A percentile compares a stretch with the other conserved stretches of the same genome.
Conservation (phyloP, 495 filamentous ascomycete species). For the Peziza echinospora region DNA sequence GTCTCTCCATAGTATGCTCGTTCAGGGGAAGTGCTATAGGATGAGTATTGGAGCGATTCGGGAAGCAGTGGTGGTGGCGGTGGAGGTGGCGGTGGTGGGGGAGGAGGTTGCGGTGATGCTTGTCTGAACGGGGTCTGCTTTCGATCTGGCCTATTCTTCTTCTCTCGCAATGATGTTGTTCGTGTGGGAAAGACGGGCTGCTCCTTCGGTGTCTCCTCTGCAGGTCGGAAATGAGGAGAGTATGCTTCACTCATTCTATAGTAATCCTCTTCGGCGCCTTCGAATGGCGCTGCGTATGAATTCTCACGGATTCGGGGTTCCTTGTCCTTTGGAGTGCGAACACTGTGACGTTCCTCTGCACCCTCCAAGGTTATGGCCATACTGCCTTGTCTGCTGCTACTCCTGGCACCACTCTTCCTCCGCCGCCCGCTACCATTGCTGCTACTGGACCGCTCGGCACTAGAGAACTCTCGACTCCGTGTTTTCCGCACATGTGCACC, state of each 20-base stretch:
- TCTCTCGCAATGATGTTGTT: background rate
- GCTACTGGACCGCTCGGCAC: too few species aligned
- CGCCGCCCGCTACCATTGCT: background rate
- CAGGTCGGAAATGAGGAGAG: too few species aligned
- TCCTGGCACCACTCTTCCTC: background rate
- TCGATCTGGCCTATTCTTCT: background rate
- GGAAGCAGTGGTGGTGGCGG: background rate
- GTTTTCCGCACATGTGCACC: too few species aligned
- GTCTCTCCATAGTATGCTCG: too few species aligned
- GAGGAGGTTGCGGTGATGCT: background rate
- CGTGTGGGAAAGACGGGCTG: too few species aligned
- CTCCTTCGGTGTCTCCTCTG: too few species aligned
- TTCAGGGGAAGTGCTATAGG: too few species aligned
- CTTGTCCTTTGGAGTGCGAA: background rate
- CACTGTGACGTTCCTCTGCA: background rate
- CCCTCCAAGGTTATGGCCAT: background rate
- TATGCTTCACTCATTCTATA: background rate
- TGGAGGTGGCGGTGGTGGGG: background rate
- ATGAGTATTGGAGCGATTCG: too few species aligned
- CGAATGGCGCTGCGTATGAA: too few species aligned
- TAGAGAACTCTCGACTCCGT: too few species aligned
- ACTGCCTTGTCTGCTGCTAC: background rate
- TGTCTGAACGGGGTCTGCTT: background rate
- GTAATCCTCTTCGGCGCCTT: too few species aligned
- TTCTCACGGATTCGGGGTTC: background rate